Conservation (phyloP, 495 filamentous ascomycete genomes). For the Durotheca rogersii region DNA sequence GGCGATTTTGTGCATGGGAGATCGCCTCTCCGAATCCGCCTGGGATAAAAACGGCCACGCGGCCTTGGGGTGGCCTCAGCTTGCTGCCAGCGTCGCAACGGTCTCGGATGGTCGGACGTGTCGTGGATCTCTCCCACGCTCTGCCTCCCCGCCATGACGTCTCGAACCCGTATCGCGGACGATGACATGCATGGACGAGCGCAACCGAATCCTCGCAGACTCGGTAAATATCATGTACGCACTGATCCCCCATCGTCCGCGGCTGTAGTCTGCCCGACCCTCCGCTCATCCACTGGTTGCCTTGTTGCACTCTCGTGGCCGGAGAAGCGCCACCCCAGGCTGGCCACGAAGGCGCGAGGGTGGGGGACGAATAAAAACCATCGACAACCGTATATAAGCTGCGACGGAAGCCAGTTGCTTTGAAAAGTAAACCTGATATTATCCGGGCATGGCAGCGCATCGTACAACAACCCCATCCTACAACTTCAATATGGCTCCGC, state of each 20-base stretch:
- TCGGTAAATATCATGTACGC: conserved; percentile 5
- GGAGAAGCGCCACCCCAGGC: not conserved
- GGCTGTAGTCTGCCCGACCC: conserved; percentile 7
- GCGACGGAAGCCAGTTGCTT: not conserved
- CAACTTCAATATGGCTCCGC: conserved; percentile 16
- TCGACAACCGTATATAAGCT: conserved; percentile 12
- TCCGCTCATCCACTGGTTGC: conserved; percentile 7
- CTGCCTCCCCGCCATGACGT: conserved; percentile 2
- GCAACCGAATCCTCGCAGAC: not conserved
- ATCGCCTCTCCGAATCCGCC: not conserved
- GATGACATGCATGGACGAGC: not conserved
- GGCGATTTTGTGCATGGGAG: too few species aligned
- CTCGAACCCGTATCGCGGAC: not conserved
- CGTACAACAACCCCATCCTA: not conserved
- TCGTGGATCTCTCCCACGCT: not conserved
- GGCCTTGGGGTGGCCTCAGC: not conserved
- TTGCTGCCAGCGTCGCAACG: conserved; percentile 2
- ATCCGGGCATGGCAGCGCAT: not conserved
- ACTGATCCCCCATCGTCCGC: not conserved
- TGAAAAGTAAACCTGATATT: not conserved
- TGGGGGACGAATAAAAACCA: not conserved
- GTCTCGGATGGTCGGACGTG: conserved; percentile 24
- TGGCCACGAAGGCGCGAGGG: conserved; percentile 6
- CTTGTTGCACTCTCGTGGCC: not conserved
- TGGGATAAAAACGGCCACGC: not conserved